Evolutionary conservation across 2,329 filamentous ascomycete genomes (phyloP).

Genomic region (Cytospora paraplurivora): DNA sequence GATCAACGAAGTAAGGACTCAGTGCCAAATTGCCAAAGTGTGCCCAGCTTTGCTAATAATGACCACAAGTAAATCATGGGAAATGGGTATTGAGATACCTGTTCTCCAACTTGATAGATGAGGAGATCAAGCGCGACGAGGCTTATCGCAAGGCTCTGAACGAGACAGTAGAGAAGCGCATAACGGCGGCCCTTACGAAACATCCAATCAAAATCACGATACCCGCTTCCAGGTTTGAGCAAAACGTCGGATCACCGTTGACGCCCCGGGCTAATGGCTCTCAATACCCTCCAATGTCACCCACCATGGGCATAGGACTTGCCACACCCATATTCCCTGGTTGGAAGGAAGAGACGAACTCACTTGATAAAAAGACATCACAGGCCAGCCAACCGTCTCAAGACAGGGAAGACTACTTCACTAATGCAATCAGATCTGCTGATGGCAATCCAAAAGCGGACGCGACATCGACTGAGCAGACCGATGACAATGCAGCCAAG

Average conservation of each 20-base stretch:
- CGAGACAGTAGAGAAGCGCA: conserved; percentile 60
- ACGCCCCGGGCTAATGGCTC: conserved; percentile 66
- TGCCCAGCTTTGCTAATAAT: conserved; percentile 28
- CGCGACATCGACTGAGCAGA: conserved; percentile 48
- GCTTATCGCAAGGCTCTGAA: conserved; percentile 70
- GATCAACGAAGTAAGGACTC: conserved; percentile 80
- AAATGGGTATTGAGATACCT: conserved; percentile 96
- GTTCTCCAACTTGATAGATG: conserved; percentile 85
- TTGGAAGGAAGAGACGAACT: conserved; percentile 51
- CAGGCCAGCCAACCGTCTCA: conserved; percentile 62
- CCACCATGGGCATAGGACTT: conserved; percentile 76
- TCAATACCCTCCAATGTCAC: conserved; percentile 65
- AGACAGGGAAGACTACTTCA: conserved; percentile 78
- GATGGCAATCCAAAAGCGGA: conserved; percentile 53
- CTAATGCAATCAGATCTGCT: conserved; percentile 56
- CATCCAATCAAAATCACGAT: conserved; percentile 62
- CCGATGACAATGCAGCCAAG: conserved; percentile 44
- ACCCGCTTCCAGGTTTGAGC: conserved; percentile 41
- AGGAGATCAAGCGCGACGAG: conserved; percentile 84
- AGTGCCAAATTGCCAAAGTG: neutral
- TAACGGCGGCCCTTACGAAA: conserved; percentile 55
- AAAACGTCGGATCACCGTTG: conserved; percentile 47
- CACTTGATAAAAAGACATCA: conserved; percentile 58
- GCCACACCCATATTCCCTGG: conserved; percentile 68
- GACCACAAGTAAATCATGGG: conserved; percentile 76